These are phyloP conservation scores for Suillus hirtellus DNA, from an alignment of 768 basidiomycete genomes.

Conservation along the genomic window DNA sequence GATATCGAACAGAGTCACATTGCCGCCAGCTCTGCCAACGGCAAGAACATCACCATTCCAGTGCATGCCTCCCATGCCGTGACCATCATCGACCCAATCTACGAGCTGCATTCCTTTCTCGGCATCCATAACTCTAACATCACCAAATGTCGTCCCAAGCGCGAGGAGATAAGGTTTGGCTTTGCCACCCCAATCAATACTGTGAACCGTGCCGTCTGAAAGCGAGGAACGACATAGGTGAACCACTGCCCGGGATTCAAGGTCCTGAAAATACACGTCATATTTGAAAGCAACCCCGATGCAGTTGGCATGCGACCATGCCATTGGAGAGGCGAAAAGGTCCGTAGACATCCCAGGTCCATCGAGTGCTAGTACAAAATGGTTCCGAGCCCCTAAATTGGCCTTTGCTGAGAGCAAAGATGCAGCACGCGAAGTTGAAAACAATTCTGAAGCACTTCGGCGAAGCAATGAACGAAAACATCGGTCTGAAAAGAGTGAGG, in stretches of 20 bases:
- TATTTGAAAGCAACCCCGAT: conserved; percentile 64
- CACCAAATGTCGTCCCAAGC: conserved; percentile 51
- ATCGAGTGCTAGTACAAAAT: conserved; percentile 62
- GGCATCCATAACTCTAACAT: conserved; percentile 58
- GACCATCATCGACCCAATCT: conserved; percentile 36
- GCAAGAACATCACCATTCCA: conserved; percentile 41
- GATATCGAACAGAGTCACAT: conserved; percentile 38
- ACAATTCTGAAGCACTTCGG: conserved; percentile 52
- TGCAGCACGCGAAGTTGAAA: conserved; percentile 32
- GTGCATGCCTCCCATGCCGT: conserved; percentile 41
- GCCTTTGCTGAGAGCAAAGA: conserved; percentile 54
- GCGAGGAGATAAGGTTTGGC: conserved; percentile 45
- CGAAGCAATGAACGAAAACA: conserved; percentile 51
- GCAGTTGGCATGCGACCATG: conserved; percentile 59
- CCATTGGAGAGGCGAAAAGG: conserved; percentile 56
- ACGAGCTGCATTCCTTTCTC: conserved; percentile 27
- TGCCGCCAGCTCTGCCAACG: conserved; percentile 40
- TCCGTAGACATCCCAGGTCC: conserved; percentile 60
- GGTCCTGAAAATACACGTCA: conserved; percentile 64
- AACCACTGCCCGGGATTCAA: conserved; percentile 52
- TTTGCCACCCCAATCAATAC: conserved; percentile 53
- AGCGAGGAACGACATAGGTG: conserved; percentile 46
- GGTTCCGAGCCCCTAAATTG: conserved; percentile 53
- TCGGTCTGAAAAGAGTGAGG: conserved; percentile 34
- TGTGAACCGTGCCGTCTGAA: conserved; percentile 40